Evolutionary conservation across 169 alveolate species (phyloP).

Genomic region (Cryptosporidium sp.): DNA sequence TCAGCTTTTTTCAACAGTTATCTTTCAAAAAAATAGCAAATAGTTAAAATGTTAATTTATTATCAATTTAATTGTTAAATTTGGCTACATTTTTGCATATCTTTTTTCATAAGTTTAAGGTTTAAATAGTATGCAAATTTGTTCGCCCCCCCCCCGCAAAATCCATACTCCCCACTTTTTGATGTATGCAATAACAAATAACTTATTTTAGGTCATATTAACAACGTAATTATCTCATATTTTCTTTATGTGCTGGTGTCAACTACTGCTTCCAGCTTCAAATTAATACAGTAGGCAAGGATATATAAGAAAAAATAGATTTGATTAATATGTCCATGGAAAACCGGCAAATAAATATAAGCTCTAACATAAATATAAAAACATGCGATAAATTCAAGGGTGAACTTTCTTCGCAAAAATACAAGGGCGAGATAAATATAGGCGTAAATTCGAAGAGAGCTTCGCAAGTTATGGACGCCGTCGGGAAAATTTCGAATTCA

Average conservation of each 20-base stretch:
- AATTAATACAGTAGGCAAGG: background rate
- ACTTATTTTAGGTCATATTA: background rate
- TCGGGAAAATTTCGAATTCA: constrained; percentile 9
- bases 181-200: background rate
- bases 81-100: background rate
- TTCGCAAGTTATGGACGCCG: no score
- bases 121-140: background rate
- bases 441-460: background rate
- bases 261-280: background rate
- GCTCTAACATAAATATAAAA: background rate
- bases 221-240: background rate
- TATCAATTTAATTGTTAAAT: background rate
- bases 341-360: constrained; percentile 6
- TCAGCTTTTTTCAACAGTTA: no score
- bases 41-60: no score
- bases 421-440: background rate
- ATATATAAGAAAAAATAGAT: background rate
- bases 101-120: background rate
- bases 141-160: background rate
- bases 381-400: background rate
- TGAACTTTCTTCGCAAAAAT: background rate
- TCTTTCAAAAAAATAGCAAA: background rate
- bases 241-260: background rate
- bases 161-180: background rate
- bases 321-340: background rate